Base-by-base conservation (phyloP, 2,329 filamentous ascomycete genomes). In the Elsinoe perseae region DNA sequence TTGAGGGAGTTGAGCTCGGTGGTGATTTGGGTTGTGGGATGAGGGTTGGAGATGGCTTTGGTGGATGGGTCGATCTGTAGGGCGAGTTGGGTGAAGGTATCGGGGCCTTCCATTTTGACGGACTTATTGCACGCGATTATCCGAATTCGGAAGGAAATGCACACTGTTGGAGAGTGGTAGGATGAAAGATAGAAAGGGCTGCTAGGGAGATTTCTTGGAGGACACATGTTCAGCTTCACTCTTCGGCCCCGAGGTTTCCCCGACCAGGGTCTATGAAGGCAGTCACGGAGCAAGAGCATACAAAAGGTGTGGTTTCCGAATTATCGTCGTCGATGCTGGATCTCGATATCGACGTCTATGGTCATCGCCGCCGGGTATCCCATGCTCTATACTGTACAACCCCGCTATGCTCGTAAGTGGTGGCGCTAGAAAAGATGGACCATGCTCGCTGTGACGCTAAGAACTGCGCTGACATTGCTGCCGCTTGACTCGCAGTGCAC, bases 61-160 rank as follows among this genome's bases (percentile, higher is more conserved):
- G 86, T 86, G 63, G 83, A 72, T n/a, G 88, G 82, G 75, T 96
- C 87, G 71, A 97, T 80, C 60, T 82, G 77, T 54, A 98, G 77
- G 34, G 89, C 87, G 68, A 95, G 84, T 65, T 89, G 82, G 64
- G 84, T 87, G 79, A 92, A 97, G 64, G 84, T 84, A 59, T 87
- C 84, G 55, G 59, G 53, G 43, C 58, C 58, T 56, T 67, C 65
- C 61, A 66, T 65, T 50, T 59, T 57, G 60, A 18, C 12, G 48
- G 50, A 30, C 16, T 50, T n/a, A n/a, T n/a, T n/a, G n/a, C n/a
- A n/a, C n/a, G n/a, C n/a, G n/a, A n/a, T n/a, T n/a, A n/a, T n/a
- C n/a, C n/a, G n/a, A n/a, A 16, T 28, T 18, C 12, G n/a, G 46
- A 36, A 21, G 16, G 18, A 44, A 30, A 20, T 40, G 28, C 9